phyloP scores from a whole-genome alignment of 192 early-diverging fungal species.

The Coemansia sp. region DNA sequence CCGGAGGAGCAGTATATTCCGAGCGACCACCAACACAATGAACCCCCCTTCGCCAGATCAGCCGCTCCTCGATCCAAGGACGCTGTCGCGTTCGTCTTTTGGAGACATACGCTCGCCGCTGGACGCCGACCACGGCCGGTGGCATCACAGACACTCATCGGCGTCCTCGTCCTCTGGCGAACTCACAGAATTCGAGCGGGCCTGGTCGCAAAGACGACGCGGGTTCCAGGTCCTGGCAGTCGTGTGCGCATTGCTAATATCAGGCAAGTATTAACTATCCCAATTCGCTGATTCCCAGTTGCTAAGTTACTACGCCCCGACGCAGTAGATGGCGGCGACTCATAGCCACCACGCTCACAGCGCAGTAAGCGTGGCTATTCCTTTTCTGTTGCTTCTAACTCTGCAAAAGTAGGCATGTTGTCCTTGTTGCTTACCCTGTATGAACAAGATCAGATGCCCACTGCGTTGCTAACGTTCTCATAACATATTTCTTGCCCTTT shows the following conservation, averaged over 20 bases:
- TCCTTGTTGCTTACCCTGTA: too few species aligned
- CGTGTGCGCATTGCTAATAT: constrained; percentile 60
- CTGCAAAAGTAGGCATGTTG: too few species aligned
- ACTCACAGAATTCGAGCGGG: constrained; percentile 39
- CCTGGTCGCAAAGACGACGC: constrained; percentile 36
- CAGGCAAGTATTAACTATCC: constrained; percentile 46
- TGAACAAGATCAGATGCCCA: too few species aligned
- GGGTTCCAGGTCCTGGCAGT: constrained; percentile 61
- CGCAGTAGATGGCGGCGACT: background rate
- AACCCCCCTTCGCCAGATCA: constrained; percentile 42
- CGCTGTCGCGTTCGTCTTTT: constrained; percentile 12
- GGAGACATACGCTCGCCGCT: constrained; percentile 17
- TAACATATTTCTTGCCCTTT: constrained; percentile 7
- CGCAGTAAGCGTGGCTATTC: background rate
- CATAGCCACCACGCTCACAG: background rate
- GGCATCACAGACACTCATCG: constrained; percentile 32
- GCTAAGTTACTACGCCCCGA: background rate
- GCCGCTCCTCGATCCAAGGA: constrained; percentile 34
- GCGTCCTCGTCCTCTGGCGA: constrained; percentile 22
- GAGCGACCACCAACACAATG: constrained; percentile 1
- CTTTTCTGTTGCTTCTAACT: background rate
- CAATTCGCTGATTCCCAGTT: constrained; percentile 1
- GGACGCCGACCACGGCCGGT: constrained; percentile 10
- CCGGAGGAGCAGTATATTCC: constrained; percentile 10
- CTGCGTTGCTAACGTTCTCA: background rate